phyloP scores from a whole-genome alignment of 2,329 filamentous ascomycete genomes.

The Penicillium sp. region DNA sequence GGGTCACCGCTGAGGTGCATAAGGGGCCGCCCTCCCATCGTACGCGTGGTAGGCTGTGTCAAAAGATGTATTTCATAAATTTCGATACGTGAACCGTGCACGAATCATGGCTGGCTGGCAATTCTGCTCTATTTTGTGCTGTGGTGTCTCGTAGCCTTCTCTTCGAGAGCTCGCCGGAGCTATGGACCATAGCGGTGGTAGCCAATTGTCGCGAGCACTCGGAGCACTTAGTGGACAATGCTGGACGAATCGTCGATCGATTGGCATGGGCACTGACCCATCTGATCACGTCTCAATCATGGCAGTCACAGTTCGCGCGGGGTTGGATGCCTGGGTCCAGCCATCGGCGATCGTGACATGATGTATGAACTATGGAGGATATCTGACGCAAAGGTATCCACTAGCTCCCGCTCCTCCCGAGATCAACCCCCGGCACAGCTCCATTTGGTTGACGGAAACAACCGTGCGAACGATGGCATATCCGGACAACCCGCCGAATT shows the following conservation, averaged over 20 bases:
- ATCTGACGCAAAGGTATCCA: slow-evolving; percentile 14
- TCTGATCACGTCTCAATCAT: background rate
- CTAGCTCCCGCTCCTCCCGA: slow-evolving; percentile 7
- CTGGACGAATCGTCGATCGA: slow-evolving; percentile 15
- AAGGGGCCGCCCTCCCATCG: background rate
- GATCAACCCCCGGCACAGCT: background rate
- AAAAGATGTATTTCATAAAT: background rate
- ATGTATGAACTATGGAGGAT: slow-evolving; percentile 12
- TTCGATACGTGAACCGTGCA: slow-evolving; percentile 6
- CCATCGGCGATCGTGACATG: slow-evolving; percentile 9
- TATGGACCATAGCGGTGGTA: slow-evolving; percentile 2
- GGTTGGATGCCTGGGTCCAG: slow-evolving; percentile 1
- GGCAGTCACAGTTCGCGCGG: slow-evolving; percentile 1
- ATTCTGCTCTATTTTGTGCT: background rate
- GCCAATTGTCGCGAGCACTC: slow-evolving; percentile 1
- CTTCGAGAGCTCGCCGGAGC: slow-evolving; percentile 4
- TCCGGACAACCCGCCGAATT: background rate
- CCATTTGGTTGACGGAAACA: background rate
- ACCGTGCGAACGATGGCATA: background rate
- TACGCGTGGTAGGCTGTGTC: background rate
- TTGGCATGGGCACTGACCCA: slow-evolving; percentile 3
- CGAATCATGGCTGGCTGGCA: slow-evolving; percentile 17
- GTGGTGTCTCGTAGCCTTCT: background rate
- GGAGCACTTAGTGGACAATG: slow-evolving; percentile 1
- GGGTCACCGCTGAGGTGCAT: slow-evolving; percentile 4